Conservation (phyloP, 2,329 filamentous ascomycete species). For the Penicillium sp. region DNA sequence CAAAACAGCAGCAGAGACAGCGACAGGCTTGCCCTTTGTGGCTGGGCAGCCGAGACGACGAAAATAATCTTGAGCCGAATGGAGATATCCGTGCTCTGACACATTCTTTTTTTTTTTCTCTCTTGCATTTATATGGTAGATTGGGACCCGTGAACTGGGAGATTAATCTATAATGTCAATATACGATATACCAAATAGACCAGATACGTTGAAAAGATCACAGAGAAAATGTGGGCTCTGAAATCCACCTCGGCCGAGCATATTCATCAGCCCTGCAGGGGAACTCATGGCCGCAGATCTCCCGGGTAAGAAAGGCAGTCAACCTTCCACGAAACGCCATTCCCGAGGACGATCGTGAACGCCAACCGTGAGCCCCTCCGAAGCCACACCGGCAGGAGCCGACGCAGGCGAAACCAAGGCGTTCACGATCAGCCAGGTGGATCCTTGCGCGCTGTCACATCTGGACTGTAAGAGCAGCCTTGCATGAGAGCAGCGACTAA, state of each 20-base stretch:
- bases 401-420: slow-evolving; percentile 23
- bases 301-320: slow-evolving; percentile 1
- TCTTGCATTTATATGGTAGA: too few relatives aligned
- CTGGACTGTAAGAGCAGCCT: slow-evolving; percentile 17
- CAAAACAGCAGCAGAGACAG: neutral
- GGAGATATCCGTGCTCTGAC: neutral
- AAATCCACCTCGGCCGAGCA: neutral
- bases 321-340: slow-evolving; percentile 8
- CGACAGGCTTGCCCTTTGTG: neutral
- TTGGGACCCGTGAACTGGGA: too few relatives aligned
- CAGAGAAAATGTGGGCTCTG: neutral
- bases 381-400: slow-evolving; percentile 27
- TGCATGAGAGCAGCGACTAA: slow-evolving; percentile 25
- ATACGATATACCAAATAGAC: neutral
- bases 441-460: slow-evolving; percentile 27
- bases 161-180: neutral
- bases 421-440: slow-evolving; percentile 14
- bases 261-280: slow-evolving; percentile 4
- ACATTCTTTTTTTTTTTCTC: neutral
- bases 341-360: slow-evolving; percentile 11
- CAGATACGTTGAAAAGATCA: neutral
- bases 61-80: neutral
- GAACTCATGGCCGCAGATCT: slow-evolving; percentile 12
- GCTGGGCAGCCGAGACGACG: neutral
- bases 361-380: slow-evolving; percentile 16